A percentile compares a stretch with the other conserved stretches of the same genome.
Evolutionary conservation across 2,329 filamentous ascomycete genomes (phyloP).

Genomic region (Microsporum ferrugineum): DNA sequence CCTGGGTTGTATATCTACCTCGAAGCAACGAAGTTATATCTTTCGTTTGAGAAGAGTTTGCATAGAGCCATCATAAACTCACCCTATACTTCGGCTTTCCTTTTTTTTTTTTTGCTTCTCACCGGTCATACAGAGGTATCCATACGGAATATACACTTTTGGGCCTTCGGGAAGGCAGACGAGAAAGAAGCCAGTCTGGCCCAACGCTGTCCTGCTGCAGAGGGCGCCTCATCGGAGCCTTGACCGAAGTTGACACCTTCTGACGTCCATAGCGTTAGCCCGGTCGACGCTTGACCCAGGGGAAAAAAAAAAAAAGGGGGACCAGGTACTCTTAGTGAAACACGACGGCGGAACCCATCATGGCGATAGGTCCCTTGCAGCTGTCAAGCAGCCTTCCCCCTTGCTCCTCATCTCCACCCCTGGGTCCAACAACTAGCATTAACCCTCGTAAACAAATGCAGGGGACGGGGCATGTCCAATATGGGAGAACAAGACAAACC

Average conservation of each 20-base stretch:
- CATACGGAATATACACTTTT: not conserved
- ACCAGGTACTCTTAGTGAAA: conserved; percentile 1
- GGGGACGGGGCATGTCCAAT: not conserved
- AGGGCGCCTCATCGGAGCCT: not conserved
- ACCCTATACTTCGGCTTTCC: not conserved
- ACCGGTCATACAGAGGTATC: not conserved
- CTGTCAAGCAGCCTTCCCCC: not conserved
- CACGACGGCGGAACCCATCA: not conserved
- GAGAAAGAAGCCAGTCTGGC: not conserved
- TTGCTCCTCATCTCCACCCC: not conserved
- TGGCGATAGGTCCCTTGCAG: not conserved
- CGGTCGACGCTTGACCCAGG: not conserved
- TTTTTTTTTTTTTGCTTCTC: not conserved
- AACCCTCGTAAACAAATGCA: not conserved
- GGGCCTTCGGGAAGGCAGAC: not conserved
- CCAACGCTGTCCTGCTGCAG: not conserved
- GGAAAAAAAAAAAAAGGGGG: not conserved
- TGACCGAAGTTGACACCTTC: not conserved
- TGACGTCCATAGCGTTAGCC: not conserved
- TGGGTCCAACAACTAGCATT: not conserved
- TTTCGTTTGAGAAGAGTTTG: not conserved
- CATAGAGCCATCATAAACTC: not conserved
- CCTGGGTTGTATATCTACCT: not conserved
- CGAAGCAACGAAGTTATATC: not conserved
- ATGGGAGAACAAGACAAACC: no score